phyloP scores from a whole-genome alignment of 257 asterid genomes.

The Gentiana straminea region DNA sequence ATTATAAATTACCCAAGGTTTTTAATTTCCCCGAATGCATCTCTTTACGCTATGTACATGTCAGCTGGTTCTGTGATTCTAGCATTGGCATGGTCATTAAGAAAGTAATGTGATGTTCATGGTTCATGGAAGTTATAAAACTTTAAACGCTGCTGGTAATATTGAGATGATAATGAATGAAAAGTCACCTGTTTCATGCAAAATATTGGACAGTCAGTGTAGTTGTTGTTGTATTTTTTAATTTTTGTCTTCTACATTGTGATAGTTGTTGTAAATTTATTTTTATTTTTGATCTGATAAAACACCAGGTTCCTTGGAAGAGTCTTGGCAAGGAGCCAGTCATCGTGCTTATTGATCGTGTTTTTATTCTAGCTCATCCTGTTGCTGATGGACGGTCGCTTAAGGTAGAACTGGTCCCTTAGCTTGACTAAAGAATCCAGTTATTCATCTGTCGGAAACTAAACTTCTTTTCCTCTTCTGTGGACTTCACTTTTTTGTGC shows the following conservation, averaged over 20 bases:
- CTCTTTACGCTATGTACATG: too few relatives aligned
- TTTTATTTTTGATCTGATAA: background rate
- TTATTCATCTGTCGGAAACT: slow-evolving; percentile 2
- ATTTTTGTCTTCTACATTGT: background rate
- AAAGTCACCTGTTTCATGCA: background rate
- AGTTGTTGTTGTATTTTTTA: background rate
- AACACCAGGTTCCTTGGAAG: slow-evolving; percentile 92
- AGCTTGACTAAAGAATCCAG: slow-evolving; percentile 5
- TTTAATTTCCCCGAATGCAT: too few relatives aligned
- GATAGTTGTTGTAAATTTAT: too few relatives aligned
- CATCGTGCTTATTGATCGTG: slow-evolving; percentile 89
- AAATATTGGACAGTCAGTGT: background rate
- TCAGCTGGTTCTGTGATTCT: too few relatives aligned
- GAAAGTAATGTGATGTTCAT: too few relatives aligned
- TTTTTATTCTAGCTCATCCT: slow-evolving; percentile 89
- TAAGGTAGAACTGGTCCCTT: slow-evolving; percentile 42
- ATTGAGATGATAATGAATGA: too few relatives aligned
- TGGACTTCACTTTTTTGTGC: slow-evolving; percentile 4
- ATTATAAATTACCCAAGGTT: too few relatives aligned
- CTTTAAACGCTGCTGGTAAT: too few relatives aligned
- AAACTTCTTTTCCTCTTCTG: background rate
- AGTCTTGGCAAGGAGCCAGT: slow-evolving; percentile 99
- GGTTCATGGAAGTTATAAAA: too few relatives aligned
- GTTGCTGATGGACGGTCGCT: slow-evolving; percentile 60
- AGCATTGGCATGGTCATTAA: too few relatives aligned